Percentiles rank a stretch among this genome's conserved stretches.
These are phyloP conservation scores for Lactifluus echinatus DNA, from an alignment of 768 basidiomycete genomes.

Conservation along the genomic window DNA sequence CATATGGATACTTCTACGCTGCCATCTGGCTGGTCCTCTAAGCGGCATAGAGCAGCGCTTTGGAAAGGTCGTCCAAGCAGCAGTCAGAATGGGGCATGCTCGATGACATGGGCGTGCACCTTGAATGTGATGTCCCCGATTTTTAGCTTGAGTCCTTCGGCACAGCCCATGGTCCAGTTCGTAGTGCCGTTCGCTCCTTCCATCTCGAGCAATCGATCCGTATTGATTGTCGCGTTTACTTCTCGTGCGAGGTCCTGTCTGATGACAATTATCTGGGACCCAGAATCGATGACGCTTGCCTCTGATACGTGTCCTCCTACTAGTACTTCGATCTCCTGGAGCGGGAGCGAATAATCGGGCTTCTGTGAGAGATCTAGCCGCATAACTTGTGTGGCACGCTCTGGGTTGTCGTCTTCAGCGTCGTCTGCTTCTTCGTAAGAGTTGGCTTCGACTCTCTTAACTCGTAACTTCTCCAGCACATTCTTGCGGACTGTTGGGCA, in stretches of 20 bases:
- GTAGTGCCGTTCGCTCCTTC: neutral
- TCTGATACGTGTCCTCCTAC: too few species aligned
- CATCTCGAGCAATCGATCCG: too few species aligned
- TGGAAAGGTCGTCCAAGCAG: neutral
- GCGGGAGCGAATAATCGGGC: neutral
- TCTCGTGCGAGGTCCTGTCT: neutral
- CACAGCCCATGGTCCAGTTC: neutral
- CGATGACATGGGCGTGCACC: too few species aligned
- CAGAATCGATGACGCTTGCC: too few species aligned
- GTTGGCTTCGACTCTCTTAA: too few species aligned
- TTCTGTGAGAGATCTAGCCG: neutral
- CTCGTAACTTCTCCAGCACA: neutral
- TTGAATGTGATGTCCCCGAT: neutral
- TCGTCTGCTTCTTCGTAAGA: too few species aligned
- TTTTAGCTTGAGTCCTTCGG: neutral
- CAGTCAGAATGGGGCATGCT: neutral
- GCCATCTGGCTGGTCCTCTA: neutral
- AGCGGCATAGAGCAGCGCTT: neutral
- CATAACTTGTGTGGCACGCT: too few species aligned
- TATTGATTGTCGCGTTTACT: neutral
- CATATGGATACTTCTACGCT: neutral
- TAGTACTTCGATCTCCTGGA: too few species aligned
- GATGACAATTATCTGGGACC: neutral
- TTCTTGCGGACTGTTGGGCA: too few species aligned
- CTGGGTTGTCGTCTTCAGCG: too few species aligned